Conservation (phyloP, 257 asterid genomes). For the Penstemon eatonii region DNA sequence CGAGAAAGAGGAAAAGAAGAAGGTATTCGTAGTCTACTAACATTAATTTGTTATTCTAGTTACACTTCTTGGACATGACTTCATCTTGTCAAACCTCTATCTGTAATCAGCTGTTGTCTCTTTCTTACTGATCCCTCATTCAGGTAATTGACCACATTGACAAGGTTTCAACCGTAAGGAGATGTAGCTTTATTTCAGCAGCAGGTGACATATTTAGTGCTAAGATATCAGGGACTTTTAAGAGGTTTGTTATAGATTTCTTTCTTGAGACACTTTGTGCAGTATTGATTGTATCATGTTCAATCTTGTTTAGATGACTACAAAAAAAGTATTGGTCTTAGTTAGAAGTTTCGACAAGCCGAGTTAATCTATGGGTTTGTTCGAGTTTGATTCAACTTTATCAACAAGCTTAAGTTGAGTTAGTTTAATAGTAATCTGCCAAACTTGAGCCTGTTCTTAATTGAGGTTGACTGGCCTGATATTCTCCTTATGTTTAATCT, state of each 20-base stretch:
- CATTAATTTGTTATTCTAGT: constrained; percentile 20
- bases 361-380: not conserved
- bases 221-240: constrained; percentile 89
- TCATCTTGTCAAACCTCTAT: constrained; percentile 22
- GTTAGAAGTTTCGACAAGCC: constrained; percentile 16
- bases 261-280: constrained; percentile 2
- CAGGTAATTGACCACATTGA: constrained; percentile 88
- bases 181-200: constrained; percentile 84
- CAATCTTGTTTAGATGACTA: constrained; percentile 22
- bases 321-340: constrained; percentile 14
- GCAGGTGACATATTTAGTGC: constrained; percentile 87
- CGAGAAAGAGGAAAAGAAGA: constrained; percentile 82
- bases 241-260: constrained; percentile 52
- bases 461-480: constrained; percentile 16
- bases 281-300: constrained; percentile 1
- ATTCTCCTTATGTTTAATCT: not conserved
- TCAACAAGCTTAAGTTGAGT: not conserved
- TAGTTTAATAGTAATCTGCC: not conserved
- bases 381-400: constrained; percentile 10
- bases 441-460: constrained; percentile 11
- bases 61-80: constrained; percentile 16
- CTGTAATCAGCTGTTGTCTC: constrained; percentile 11
- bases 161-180: constrained; percentile 79
- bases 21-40: constrained; percentile 47
- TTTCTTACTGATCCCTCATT: constrained; percentile 32